A percentile compares a stretch with the other conserved stretches of the same genome.
Conservation (phyloP, 805 yeast species). For the Lachancea lanzarotensis region DNA sequence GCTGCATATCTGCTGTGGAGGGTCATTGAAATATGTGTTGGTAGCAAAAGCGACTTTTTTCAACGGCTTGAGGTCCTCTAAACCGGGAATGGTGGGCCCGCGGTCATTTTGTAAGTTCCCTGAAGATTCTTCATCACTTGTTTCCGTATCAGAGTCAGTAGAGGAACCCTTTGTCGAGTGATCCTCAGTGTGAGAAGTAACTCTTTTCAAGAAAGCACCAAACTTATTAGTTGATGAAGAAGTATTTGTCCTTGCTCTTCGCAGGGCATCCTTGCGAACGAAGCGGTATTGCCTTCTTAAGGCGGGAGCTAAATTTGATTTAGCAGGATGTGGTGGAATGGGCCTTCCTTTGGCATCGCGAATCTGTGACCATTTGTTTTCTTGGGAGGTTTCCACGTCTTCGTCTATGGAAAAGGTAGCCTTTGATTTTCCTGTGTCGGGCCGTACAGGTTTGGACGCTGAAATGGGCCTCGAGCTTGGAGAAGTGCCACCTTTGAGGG, state of each 20-base stretch:
- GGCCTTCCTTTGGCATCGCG: constrained; percentile 40
- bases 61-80: constrained; percentile 38
- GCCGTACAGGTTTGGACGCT: not conserved
- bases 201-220: constrained; percentile 31
- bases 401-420: constrained; percentile 17
- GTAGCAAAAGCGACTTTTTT: constrained; percentile 72
- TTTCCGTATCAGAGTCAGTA: constrained; percentile 7
- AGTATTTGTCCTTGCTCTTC: not conserved
- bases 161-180: constrained; percentile 4
- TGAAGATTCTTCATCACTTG: constrained; percentile 5
- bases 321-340: constrained; percentile 46
- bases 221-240: constrained; percentile 21
- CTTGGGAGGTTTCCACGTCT: constrained; percentile 2
- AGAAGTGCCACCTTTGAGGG: not conserved
- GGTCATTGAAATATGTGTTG: constrained; percentile 70
- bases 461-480: not conserved
- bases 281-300: constrained; percentile 21
- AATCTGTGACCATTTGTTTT: constrained; percentile 8
- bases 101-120: not conserved
- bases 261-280: not conserved
- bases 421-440: not conserved
- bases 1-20: constrained; percentile 87
- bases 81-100: constrained; percentile 32
- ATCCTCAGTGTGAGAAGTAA: constrained; percentile 25
- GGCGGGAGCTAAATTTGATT: constrained; percentile 45